Evolutionary conservation across 352 stramenopile species (phyloP), one percentile per base, ranked within the genome.

Genomic region (Phytophthora constricta): DNA sequence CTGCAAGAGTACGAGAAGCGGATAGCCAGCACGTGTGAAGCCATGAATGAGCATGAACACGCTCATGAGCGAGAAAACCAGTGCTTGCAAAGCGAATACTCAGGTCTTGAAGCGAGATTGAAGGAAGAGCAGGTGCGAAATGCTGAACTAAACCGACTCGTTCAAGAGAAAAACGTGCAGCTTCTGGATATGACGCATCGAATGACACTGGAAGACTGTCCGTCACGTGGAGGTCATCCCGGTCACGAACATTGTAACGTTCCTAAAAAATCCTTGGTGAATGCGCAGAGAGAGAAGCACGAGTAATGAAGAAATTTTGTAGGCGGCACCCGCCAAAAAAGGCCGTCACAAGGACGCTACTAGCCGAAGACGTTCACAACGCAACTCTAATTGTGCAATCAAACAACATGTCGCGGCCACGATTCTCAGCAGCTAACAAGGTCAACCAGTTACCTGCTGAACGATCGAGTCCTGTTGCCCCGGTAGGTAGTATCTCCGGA

Each of bases 1-100:
- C 65, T 93, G 5, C 79, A 92, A 49, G 84, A 94, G 42, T 93
- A 96, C 45, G 87, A 94, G 48, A 61, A 67, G 17, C 74, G 79
- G 0, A 89, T 96, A 41, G 83, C 74, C 2, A 91, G 71, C 31
- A 93, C 86, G 22, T 92, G 85, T 14, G 62, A 76, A 19, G 87
- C 82, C 5, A 94, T 96, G 39, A 81, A 77, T 11, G 72, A 89
- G 33, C 87, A 93, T 49, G 83, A 96, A 66, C 58, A 77, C 58
- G 84, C 71, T 16, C 68, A 87, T 22, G 80, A 92, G 39, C 68
- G 63, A 7, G 82, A 95, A 59, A 81, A 81, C 16, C 66, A 80
- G 42, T 47, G 72, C 1, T 61, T 92, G 23, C 77, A 72, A 2
- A 65, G 47, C 4, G 77, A 88, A 16, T 68, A 79, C 5, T 13